Conservation (phyloP, 352 stramenopile genomes). For the Globisporangium camurandrum region DNA sequence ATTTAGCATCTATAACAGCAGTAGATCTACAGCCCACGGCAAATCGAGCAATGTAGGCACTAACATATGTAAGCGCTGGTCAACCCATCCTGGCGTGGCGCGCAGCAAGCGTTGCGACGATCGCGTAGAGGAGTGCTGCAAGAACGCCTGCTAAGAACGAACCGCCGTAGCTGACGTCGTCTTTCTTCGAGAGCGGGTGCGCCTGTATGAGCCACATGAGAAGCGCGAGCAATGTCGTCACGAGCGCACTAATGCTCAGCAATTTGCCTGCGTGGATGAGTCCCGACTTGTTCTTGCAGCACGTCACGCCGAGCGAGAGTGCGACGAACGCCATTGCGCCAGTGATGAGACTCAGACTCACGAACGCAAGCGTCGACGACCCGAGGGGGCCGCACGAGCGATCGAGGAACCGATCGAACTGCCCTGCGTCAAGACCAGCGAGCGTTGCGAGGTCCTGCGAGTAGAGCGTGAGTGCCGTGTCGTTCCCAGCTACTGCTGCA, state of each 20-base stretch:
- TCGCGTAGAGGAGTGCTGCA: slow-evolving; percentile 39
- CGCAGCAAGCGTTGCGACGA: slow-evolving; percentile 21
- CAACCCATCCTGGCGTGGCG: slow-evolving; percentile 16
- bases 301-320: slow-evolving; percentile 53
- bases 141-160: slow-evolving; percentile 52
- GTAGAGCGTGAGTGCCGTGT: slow-evolving; percentile 23
- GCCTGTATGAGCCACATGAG: slow-evolving; percentile 50
- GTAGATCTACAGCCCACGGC: neutral
- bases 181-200: slow-evolving; percentile 37
- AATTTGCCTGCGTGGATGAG: slow-evolving; percentile 45
- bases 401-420: slow-evolving; percentile 57
- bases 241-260: slow-evolving; percentile 29
- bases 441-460: slow-evolving; percentile 22
- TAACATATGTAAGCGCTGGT: neutral
- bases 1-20: neutral
- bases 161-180: slow-evolving; percentile 47
- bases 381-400: slow-evolving; percentile 48
- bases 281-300: slow-evolving; percentile 60
- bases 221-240: slow-evolving; percentile 46
- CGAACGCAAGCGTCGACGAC: slow-evolving; percentile 35
- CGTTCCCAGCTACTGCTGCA: slow-evolving; percentile 19
- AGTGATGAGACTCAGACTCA: slow-evolving; percentile 26
- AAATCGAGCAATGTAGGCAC: neutral
- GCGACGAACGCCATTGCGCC: slow-evolving; percentile 40
- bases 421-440: slow-evolving; percentile 34